Evolutionary conservation across 129 eudicot species (phyloP), one percentile per base, ranked within the genome.

Genomic region (Solidago caesia): DNA sequence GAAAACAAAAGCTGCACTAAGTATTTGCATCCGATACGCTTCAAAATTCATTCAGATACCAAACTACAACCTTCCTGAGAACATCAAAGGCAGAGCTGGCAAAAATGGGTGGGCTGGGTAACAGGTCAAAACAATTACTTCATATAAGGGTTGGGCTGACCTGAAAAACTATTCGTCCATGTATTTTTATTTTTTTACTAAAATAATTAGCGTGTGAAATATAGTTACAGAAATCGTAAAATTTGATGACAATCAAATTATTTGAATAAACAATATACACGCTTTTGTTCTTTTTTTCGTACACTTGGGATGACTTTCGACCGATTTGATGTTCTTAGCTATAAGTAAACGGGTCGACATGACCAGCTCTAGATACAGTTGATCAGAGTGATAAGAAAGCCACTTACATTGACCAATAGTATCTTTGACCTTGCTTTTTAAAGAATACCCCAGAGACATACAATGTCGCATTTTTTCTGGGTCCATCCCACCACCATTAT

Each of bases 401-500:
- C 33, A 67, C 87, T 78, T 81, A 92, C 97, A 94, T 77, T 94
- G 98, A 62, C 98, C 98, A 72, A 94, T 94, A 15, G 98, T 85
- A 76, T 94, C 86, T 16, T 84, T 88, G 67, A 90, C 72, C 83
- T 90, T 90, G 89, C 97, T 90, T 82, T 94, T 94, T 43, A 82
- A 82, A n/a, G 98, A 94, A 81, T 90, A 94, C 29, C 98, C 98
- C 47, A 94, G 86, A 44, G 98, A 94, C 93, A 94, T 90, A 82
- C 98, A 94, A 72, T 88, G 97, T 62, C 98, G 90, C 97, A 94
- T 83, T 85, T 91, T 85, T 25, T 94, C 98, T 10, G 93, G 97
- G 65, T 85, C 83, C 98, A 94, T 94, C 56, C 98, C 98, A 63
- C 98, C 98, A 52, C 98, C 98, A 77, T 94, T 84, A 77, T 94